Evolutionary conservation across 139 green algal genomes (phyloP).

Genomic region (Chlorella sp.): DNA sequence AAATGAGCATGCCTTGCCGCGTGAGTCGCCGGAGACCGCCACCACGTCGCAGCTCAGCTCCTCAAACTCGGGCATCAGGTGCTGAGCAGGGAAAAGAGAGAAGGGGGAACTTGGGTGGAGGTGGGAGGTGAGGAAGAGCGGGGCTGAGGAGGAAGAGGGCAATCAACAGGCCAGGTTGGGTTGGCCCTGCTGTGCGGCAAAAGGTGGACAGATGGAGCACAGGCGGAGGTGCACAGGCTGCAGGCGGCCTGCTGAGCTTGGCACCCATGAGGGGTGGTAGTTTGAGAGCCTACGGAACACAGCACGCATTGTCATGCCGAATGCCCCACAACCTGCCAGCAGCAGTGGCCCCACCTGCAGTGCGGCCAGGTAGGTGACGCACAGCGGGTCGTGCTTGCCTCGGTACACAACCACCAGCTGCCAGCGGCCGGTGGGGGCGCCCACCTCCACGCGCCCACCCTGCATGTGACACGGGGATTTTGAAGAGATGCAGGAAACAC

Average conservation of each 20-base stretch:
- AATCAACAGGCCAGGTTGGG: too few relatives aligned
- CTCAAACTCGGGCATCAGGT: conserved; percentile 62
- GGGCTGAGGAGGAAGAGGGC: too few relatives aligned
- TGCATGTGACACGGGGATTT: not conserved
- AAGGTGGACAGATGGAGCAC: too few relatives aligned
- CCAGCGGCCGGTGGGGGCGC: conserved; percentile 67
- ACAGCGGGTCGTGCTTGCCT: conserved; percentile 65
- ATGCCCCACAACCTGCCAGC: too few relatives aligned
- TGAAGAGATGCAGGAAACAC: too few relatives aligned
- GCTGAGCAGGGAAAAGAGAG: conserved; percentile 5
- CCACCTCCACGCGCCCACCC: conserved; percentile 63
- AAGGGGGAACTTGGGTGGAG: too few relatives aligned
- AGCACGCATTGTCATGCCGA: too few relatives aligned
- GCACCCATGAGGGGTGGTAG: too few relatives aligned
- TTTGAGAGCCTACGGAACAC: too few relatives aligned
- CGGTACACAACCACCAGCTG: conserved; percentile 65
- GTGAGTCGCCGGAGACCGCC: conserved; percentile 60
- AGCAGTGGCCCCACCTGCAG: conserved; percentile 17
- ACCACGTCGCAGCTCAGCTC: conserved; percentile 64
- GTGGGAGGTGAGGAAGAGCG: not conserved
- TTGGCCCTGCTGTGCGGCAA: too few relatives aligned
- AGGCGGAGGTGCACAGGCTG: too few relatives aligned
- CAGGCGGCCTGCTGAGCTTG: too few relatives aligned
- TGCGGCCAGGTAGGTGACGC: conserved; percentile 56
- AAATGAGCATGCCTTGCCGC: conserved; percentile 52